Evolutionary conservation across 2,329 filamentous ascomycete genomes (phyloP).

Genomic region (Fusarium nodosum): DNA sequence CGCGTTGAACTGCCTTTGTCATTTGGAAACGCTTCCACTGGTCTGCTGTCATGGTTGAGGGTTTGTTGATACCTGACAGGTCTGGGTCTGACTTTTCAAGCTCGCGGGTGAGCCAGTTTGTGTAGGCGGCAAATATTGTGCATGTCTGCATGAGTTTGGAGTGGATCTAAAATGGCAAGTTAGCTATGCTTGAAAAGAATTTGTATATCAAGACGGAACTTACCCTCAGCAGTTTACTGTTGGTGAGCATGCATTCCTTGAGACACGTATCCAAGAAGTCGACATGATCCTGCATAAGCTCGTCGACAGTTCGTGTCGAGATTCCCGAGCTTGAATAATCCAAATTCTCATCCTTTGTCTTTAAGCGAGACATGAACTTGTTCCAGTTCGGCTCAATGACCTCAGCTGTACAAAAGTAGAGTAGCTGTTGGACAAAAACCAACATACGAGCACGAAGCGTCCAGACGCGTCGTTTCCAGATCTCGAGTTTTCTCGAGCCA

Average conservation of each 20-base stretch:
- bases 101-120: constrained; percentile 85
- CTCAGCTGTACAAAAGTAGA: constrained; percentile 97
- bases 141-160: constrained; percentile 97
- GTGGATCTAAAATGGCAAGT: constrained; percentile 76
- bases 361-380: constrained; percentile 88
- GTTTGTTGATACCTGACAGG: constrained; percentile 71
- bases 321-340: constrained; percentile 50
- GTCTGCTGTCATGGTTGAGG: constrained; percentile 70
- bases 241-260: constrained; percentile 99
- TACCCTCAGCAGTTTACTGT: constrained; percentile 93
- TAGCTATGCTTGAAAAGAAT: constrained; percentile 18
- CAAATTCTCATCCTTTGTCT: constrained; percentile 66
- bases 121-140: constrained; percentile 92
- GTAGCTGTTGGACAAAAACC: constrained; percentile 94
- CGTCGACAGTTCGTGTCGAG: constrained; percentile 83
- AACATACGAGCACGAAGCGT: constrained; percentile 94
- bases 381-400: constrained; percentile 99
- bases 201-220: constrained; percentile 43
- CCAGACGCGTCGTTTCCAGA: constrained; percentile 94
- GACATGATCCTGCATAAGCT: constrained; percentile 98
- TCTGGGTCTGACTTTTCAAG: constrained; percentile 88
- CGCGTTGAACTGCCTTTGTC: constrained; percentile 59
- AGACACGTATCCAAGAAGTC: constrained; percentile 98
- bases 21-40: constrained; percentile 72
- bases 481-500: constrained; percentile 79